Evolutionary conservation across 176 grass and related monocot genomes (phyloP).

Genomic region (Elaeis guineensis): DNA sequence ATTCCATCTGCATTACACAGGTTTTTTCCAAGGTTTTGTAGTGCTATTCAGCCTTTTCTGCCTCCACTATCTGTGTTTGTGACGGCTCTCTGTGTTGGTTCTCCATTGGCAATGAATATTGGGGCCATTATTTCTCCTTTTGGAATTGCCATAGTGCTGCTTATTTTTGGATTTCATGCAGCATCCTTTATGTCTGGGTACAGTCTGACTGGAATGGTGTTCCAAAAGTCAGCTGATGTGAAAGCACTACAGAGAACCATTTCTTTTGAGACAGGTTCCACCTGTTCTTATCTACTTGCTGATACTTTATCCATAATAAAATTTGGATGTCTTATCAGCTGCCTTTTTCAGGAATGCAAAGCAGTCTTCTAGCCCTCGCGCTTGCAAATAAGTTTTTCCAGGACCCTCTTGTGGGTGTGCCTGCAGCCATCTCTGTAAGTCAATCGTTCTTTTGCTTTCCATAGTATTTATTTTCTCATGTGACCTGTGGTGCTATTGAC

Average conservation of each 20-base stretch:
- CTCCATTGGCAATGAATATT: slow-evolving; percentile 92
- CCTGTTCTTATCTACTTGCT: slow-evolving; percentile 7
- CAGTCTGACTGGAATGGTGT: slow-evolving; percentile 58
- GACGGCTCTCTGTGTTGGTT: slow-evolving; percentile 89
- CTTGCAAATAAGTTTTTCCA: slow-evolving; percentile 96
- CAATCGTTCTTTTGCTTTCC: neutral
- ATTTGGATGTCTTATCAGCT: slow-evolving; percentile 16
- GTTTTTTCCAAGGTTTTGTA: slow-evolving; percentile 71
- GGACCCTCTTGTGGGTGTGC: slow-evolving; percentile 92
- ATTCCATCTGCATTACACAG: slow-evolving; percentile 26
- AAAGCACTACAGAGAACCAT: slow-evolving; percentile 86
- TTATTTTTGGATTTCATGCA: slow-evolving; percentile 73
- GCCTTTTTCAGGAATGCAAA: slow-evolving; percentile 77
- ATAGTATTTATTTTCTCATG: too few species aligned
- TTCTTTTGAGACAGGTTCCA: slow-evolving; percentile 83
- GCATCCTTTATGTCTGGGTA: slow-evolving; percentile 78
- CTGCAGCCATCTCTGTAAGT: slow-evolving; percentile 89
- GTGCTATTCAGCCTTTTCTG: slow-evolving; percentile 86
- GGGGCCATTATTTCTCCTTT: slow-evolving; percentile 76
- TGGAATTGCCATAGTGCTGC: slow-evolving; percentile 64
- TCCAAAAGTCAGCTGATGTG: slow-evolving; percentile 54
- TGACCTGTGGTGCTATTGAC: too few species aligned
- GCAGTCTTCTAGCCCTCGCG: slow-evolving; percentile 97
- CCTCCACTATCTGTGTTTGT: slow-evolving; percentile 88
- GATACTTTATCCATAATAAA: neutral